Base-by-base conservation (phyloP, 495 filamentous ascomycete genomes). In the Cercophora samala region DNA sequence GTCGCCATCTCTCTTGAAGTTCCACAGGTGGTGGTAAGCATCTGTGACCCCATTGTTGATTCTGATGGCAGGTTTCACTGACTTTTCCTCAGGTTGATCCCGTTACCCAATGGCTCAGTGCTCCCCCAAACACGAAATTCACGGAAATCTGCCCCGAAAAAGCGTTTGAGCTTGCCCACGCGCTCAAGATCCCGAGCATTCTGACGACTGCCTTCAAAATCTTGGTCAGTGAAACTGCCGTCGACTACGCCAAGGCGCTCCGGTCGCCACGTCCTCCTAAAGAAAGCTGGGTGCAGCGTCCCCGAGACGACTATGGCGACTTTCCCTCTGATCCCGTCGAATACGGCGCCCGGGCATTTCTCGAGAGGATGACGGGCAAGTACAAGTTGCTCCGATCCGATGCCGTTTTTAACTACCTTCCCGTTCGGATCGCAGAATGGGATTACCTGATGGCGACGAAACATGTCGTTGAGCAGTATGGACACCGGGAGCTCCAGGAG, bases 241-340 rank as follows among this genome's bases (percentile, higher is more conserved):
- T 92, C 66, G 87, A 91, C 79, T 90, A 90, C 79, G 87, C 85
- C 63, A 87, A 83, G 55, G 32, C 61, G n/a, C n/a, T 37, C 0
- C 64, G 65, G 3, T 65, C 59, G 0, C 67, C 70, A 24, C 21
- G 46, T n/a, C 63, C 32, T 1, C 63, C 67, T 1, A 25, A 17
- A 1, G 17, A 66, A 13, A 73, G 71, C 5, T 76, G 71, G 70
- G 66, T 61, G 11, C 67, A 69, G 22, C 70, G 71, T 6, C 64
- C 61, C 26, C 69, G 75, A 5, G 75, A 76, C 51, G 73, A 76
- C 26, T 76, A 76, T 25, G 76, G 71, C 3, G 74, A 76, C 42
- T 74, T 70, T 29, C 75, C 75, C 0, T 74, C 70, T 21, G 73
- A 78, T 61, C 71, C 74, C 1, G 56, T 78, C 11, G 71, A 74